Conservation (phyloP, 2,329 filamentous ascomycete species). For the Tolypocladium amazonense region DNA sequence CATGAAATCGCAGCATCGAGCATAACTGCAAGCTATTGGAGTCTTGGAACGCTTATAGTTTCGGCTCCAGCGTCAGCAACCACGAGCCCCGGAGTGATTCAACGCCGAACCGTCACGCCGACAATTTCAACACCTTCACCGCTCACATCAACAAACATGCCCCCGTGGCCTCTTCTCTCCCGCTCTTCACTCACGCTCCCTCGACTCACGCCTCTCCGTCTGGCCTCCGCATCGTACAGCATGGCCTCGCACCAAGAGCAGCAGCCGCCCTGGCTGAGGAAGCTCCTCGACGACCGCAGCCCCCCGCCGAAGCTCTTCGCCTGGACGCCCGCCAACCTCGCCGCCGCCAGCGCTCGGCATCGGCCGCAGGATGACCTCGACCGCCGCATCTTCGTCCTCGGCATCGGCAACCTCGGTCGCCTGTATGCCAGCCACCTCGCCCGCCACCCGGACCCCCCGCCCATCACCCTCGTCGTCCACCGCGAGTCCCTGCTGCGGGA, state of each 20-base stretch:
- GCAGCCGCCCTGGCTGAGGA: constrained; percentile 19
- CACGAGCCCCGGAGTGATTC: not conserved
- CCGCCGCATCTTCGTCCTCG: constrained; percentile 64
- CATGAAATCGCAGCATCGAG: not conserved
- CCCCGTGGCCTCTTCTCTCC: not conserved
- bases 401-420: constrained; percentile 70
- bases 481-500: constrained; percentile 35
- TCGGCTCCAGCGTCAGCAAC: not conserved
- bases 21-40: not conserved
- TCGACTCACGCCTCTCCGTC: not conserved
- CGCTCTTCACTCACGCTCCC: not conserved
- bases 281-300: constrained; percentile 12
- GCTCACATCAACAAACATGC: not conserved
- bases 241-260: not conserved
- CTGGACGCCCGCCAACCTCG: constrained; percentile 21
- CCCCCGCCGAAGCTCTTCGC: constrained; percentile 24
- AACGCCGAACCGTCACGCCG: not conserved
- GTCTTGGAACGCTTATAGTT: not conserved
- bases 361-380: constrained; percentile 7
- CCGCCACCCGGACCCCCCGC: constrained; percentile 48
- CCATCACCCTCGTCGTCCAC: constrained; percentile 73
- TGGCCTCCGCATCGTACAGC: not conserved
- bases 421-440: constrained; percentile 67
- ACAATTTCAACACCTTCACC: not conserved
- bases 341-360: not conserved